phyloP scores from a whole-genome alignment of 805 yeast species.

The Candida fluviatilis region DNA sequence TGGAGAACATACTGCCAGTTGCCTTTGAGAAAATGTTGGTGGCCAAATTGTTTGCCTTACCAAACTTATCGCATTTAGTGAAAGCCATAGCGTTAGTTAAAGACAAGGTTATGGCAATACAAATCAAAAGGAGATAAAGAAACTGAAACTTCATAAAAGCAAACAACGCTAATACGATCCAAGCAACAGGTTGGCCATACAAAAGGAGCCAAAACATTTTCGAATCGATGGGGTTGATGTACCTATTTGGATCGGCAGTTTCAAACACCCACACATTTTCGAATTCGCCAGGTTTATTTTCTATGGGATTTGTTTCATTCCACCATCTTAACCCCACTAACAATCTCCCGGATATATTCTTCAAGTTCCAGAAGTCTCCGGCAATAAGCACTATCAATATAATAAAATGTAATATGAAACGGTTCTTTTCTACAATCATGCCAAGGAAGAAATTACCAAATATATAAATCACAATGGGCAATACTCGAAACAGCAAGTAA shows the following conservation, averaged over 20 bases:
- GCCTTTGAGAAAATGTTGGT: constrained; percentile 52
- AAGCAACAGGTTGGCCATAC: constrained; percentile 69
- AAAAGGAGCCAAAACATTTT: constrained; percentile 81
- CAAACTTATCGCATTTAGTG: constrained; percentile 88
- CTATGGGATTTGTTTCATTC: constrained; percentile 59
- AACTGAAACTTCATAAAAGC: constrained; percentile 78
- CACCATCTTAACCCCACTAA: constrained; percentile 95
- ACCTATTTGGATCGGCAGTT: constrained; percentile 66
- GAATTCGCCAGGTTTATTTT: constrained; percentile 49
- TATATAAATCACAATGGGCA: constrained; percentile 62
- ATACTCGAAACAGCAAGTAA: constrained; percentile 57
- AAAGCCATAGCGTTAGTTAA: constrained; percentile 85
- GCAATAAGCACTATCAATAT: constrained; percentile 70
- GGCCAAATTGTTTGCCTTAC: constrained; percentile 72
- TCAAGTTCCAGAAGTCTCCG: constrained; percentile 91
- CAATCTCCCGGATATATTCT: constrained; percentile 85
- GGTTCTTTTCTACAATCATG: constrained; percentile 33
- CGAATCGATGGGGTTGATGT: constrained; percentile 88
- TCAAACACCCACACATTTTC: constrained; percentile 85
- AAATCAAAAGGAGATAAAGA: constrained; percentile 56
- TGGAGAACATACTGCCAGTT: constrained; percentile 41
- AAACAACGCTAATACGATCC: constrained; percentile 71
- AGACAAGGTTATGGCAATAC: constrained; percentile 67
- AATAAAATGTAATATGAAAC: constrained; percentile 74
- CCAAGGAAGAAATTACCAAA: constrained; percentile 67